Conservation (phyloP, 352 stramenopile species). For the Thalassiosira ordinaria region DNA sequence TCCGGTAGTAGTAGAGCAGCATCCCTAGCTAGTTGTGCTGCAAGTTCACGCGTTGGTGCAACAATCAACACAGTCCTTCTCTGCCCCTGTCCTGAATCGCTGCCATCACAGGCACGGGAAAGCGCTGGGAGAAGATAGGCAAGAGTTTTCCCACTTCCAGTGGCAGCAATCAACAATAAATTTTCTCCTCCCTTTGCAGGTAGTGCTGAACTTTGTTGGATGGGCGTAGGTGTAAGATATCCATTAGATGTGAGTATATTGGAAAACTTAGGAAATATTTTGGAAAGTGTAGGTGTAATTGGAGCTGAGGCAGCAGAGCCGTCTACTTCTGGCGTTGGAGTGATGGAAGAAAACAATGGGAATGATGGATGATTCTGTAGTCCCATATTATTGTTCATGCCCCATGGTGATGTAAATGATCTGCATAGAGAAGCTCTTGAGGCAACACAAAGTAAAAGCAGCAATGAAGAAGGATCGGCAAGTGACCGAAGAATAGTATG, state of each 20-base stretch:
- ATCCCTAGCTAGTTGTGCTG: constrained; percentile 59
- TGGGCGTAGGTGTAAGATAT: constrained; percentile 59
- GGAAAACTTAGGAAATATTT: constrained; percentile 48
- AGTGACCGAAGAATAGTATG: not conserved
- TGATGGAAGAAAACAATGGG: constrained; percentile 3
- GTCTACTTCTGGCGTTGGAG: not conserved
- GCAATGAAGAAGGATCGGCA: constrained; percentile 5
- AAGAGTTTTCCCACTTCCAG: constrained; percentile 95
- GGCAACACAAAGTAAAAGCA: constrained; percentile 8
- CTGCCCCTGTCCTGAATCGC: not conserved
- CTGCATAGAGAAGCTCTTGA: not conserved
- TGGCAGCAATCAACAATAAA: constrained; percentile 85
- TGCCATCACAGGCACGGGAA: constrained; percentile 19
- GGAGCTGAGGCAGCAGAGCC: not conserved
- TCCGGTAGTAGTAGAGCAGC: constrained; percentile 45
- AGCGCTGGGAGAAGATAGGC: constrained; percentile 92
- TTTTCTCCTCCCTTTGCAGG: constrained; percentile 58
- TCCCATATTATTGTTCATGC: not conserved
- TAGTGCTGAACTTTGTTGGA: constrained; percentile 52
- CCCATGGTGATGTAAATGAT: constrained; percentile 12
- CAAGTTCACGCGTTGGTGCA: constrained; percentile 69
- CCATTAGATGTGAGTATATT: constrained; percentile 36
- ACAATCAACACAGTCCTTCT: constrained; percentile 62
- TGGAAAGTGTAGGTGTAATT: constrained; percentile 19
- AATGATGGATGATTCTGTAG: not conserved